Evolutionary conservation across 352 stramenopile genomes (phyloP), one percentile per base, ranked within the genome.

Genomic region (Phytophthora fragariaefolia): DNA sequence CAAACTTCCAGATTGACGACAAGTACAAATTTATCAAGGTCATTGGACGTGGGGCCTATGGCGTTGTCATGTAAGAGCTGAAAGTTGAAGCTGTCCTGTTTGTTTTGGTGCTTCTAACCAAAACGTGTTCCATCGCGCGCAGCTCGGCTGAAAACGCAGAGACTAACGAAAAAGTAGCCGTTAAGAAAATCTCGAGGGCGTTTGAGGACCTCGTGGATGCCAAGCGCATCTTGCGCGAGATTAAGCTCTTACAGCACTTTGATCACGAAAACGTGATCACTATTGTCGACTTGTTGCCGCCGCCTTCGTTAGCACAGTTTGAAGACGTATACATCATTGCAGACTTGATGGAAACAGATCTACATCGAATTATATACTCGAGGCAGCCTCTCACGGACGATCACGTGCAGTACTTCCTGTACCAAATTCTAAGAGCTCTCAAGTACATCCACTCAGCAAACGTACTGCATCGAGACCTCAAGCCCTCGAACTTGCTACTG

Each of bases 191-290:
- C 47, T 91, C 86, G 38, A 93, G 89, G 64, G 85, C 86, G 9
- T 99, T 99, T 69, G 95, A 98, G 51, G 97, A 99, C 77, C 92
- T 99, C 30, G 97, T 99, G 46, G 98, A 99, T 74, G 98, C 98
- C 38, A 99, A 99, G 78, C 93, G 98, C 47, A 99, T 99, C 63
- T 79, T 99, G 46, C 87, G 97, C 22, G 98, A 99, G 77, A 98
- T 99, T 71, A 96, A 97, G 55, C 75, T 98, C 36, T 69, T 98
- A 46, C 89, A 96, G 65, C 90, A 97, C 52, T 97, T 99, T 85
- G 83, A 96, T 53, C 93, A 97, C 73, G 91, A 98, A 73, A 98
- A 98, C 56, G 85, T 99, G 61, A 98, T 99, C 43, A 91, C 89
- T 51, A 96, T 99, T 70, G 77, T 97, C 7, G 96, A 99, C 68